phyloP scores from a whole-genome alignment of 371 early-diverging fungal genomes.

The Mortierella sp. region DNA sequence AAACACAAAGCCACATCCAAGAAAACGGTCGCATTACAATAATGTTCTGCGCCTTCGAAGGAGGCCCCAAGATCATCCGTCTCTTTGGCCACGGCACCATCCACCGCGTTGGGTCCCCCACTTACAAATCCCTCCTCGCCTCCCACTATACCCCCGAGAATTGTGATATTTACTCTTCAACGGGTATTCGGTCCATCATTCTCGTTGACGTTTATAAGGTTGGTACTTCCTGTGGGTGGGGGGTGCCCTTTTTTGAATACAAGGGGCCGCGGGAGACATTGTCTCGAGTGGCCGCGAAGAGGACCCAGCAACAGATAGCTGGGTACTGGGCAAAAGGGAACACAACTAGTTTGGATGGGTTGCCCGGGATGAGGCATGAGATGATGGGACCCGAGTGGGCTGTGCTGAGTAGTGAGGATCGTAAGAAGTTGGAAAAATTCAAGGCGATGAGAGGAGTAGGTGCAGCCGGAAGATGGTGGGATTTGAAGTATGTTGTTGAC shows the following conservation, averaged over 20 bases:
- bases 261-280: slow-evolving; percentile 56
- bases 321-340: slow-evolving; percentile 43
- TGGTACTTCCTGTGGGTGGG: slow-evolving; percentile 65
- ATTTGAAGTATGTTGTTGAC: neutral
- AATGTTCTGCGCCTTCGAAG: slow-evolving; percentile 68
- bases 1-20: slow-evolving; percentile 64
- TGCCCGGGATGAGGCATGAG: slow-evolving; percentile 27
- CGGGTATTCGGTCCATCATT: slow-evolving; percentile 62
- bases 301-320: slow-evolving; percentile 15
- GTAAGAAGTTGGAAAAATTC: neutral
- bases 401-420: neutral
- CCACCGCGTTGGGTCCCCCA: slow-evolving; percentile 46
- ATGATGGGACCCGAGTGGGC: slow-evolving; percentile 16
- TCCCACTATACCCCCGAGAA: slow-evolving; percentile 42
- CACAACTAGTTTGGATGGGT: slow-evolving; percentile 39
- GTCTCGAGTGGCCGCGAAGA: slow-evolving; percentile 27
- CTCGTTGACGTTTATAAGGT: slow-evolving; percentile 60
- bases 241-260: slow-evolving; percentile 63
- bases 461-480: neutral
- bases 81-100: slow-evolving; percentile 61
- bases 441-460: neutral
- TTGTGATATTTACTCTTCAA: slow-evolving; percentile 41
- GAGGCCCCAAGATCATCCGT: slow-evolving; percentile 62
- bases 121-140: slow-evolving; percentile 49
- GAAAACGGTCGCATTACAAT: slow-evolving; percentile 67